A percentile compares a stretch with the other conserved stretches of the same genome.
Evolutionary conservation across 352 stramenopile species (phyloP).

Genomic region (Aphanomyces astaci): DNA sequence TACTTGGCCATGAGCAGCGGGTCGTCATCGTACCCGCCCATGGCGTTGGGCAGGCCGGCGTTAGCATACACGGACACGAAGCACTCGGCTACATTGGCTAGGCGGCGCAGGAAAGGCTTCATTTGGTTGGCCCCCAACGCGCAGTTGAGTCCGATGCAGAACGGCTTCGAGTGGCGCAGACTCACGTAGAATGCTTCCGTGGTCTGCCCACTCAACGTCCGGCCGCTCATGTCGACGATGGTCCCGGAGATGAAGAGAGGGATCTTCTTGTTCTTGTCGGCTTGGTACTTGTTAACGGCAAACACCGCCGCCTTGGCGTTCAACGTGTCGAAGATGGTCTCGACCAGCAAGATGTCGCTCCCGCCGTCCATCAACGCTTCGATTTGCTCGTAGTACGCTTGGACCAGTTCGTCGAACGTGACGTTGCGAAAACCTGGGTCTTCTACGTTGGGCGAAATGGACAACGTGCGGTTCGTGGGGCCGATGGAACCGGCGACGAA

Average conservation of each 20-base stretch:
- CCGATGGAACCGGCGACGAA: conserved; percentile 95
- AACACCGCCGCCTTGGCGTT: conserved; percentile 96
- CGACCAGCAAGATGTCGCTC: conserved; percentile 92
- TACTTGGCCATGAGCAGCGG: conserved; percentile 89
- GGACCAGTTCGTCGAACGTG: conserved; percentile 95
- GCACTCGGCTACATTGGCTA: conserved; percentile 88
- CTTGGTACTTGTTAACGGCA: conserved; percentile 89
- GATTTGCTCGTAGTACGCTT: conserved; percentile 93
- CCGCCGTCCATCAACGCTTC: conserved; percentile 93
- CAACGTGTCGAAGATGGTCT: conserved; percentile 98
- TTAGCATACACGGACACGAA: conserved; percentile 97
- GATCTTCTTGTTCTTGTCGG: conserved; percentile 84
- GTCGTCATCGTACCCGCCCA: conserved; percentile 95
- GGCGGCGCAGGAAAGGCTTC: conserved; percentile 92
- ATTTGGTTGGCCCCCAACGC: conserved; percentile 94
- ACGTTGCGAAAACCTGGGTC: conserved; percentile 91
- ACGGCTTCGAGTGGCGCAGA: conserved; percentile 92
- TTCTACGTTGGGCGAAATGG: conserved; percentile 94
- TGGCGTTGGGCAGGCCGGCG: conserved; percentile 94
- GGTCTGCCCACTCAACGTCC: conserved; percentile 94
- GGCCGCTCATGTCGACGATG: conserved; percentile 94
- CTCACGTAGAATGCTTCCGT: conserved; percentile 96
- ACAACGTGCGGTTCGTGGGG: conserved; percentile 93
- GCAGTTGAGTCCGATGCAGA: conserved; percentile 97
- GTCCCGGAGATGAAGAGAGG: conserved; percentile 96